phyloP scores from a whole-genome alignment of 768 basidiomycete species.

The Suillus sp. region DNA sequence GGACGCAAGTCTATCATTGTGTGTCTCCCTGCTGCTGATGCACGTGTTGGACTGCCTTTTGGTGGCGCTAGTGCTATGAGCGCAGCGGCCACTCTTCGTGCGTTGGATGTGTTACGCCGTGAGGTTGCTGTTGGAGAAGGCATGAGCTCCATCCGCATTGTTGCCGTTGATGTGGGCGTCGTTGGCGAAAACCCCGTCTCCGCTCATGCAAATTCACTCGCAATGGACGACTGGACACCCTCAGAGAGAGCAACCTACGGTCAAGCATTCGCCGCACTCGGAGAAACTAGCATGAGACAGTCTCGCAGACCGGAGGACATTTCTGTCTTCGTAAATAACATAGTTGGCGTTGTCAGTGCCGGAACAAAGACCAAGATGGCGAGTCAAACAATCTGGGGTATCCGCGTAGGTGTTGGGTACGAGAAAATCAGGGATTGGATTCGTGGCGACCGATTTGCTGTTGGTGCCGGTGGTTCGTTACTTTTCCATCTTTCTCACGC shows the following conservation, averaged over 20 bases:
- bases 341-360: conserved; percentile 61
- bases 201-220: conserved; percentile 40
- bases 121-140: conserved; percentile 72
- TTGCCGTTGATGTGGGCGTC: conserved; percentile 73
- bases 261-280: conserved; percentile 59
- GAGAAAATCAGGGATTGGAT: conserved; percentile 54
- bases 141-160: conserved; percentile 54
- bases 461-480: conserved; percentile 78
- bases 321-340: conserved; percentile 55
- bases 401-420: conserved; percentile 44
- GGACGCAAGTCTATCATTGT: conserved; percentile 55
- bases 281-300: conserved; percentile 35
- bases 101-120: conserved; percentile 69
- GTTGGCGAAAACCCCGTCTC: conserved; percentile 34
- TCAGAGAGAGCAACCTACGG: conserved; percentile 77
- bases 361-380: conserved; percentile 45
- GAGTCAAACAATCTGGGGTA: conserved; percentile 43
- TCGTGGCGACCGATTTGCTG: conserved; percentile 65
- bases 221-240: conserved; percentile 73
- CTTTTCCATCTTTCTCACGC: background rate
- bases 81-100: conserved; percentile 71
- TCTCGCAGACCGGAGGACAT: conserved; percentile 58
- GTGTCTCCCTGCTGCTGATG: conserved; percentile 73
- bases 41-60: conserved; percentile 75
- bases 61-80: conserved; percentile 69